These are phyloP conservation scores for Stagonosporopsis vannaccii DNA, from an alignment of 2,329 filamentous ascomycete genomes.

Conservation along the genomic window DNA sequence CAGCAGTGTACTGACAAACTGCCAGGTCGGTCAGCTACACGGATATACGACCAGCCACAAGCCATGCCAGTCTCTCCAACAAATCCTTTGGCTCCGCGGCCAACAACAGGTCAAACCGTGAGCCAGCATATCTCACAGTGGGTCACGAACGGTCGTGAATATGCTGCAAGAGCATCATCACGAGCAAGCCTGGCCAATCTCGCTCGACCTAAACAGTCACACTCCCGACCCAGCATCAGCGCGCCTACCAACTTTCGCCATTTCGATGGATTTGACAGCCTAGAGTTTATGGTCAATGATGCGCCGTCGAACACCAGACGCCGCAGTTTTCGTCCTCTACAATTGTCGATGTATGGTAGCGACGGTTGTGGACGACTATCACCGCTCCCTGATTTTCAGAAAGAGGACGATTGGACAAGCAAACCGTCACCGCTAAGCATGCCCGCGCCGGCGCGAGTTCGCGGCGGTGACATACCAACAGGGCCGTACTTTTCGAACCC, in stretches of 20 bases:
- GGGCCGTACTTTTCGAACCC: slow-evolving; percentile 38
- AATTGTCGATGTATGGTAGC: slow-evolving; percentile 50
- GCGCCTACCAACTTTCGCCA: slow-evolving; percentile 48
- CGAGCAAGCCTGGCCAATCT: slow-evolving; percentile 44
- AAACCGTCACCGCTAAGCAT: slow-evolving; percentile 37
- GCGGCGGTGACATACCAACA: slow-evolving; percentile 39
- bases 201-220: slow-evolving; percentile 40
- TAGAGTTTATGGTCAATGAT: slow-evolving; percentile 45
- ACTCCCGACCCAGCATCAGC: slow-evolving; percentile 47
- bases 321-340: slow-evolving; percentile 48
- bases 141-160: slow-evolving; percentile 44
- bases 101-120: slow-evolving; percentile 46
- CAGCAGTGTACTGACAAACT: neutral
- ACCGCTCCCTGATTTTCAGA: slow-evolving; percentile 49
- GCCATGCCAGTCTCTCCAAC: slow-evolving; percentile 35
- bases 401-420: slow-evolving; percentile 36
- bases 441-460: slow-evolving; percentile 45
- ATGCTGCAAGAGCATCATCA: slow-evolving; percentile 46
- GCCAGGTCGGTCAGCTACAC: slow-evolving; percentile 9
- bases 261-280: slow-evolving; percentile 40
- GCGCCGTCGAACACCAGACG: slow-evolving; percentile 40
- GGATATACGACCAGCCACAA: slow-evolving; percentile 44
- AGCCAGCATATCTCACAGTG: slow-evolving; percentile 47
- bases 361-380: slow-evolving; percentile 43
- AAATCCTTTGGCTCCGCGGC: slow-evolving; percentile 29